Evolutionary conservation across 164 flowering plant species (phyloP), one percentile per base, ranked within the genome.

Genomic region (Santalum album): DNA sequence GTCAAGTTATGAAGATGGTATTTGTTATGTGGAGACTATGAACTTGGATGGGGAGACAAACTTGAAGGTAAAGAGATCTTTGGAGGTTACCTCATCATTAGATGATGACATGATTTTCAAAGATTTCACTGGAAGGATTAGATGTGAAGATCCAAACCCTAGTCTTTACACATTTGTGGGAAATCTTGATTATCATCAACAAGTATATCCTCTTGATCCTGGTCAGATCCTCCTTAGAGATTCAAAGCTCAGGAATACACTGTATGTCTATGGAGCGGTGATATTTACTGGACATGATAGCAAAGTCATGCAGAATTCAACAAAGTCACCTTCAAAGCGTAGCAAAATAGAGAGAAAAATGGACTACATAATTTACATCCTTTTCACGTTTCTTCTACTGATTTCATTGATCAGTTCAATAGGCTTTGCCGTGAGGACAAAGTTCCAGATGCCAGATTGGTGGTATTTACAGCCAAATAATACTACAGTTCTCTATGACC

Each of bases 1-100:
- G 14, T 86, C 95, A 7, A 74, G 88, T 67, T 84, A 84, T 56
- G 95, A 84, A 42, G 97, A 89, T 64, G 97, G 95, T 25, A 80
- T 89, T 60, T 84, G 97, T 67, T 89, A 89, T 67, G 97, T 89
- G 53, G 97, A 89, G 70, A 89, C 97, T 18, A 86, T 89, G 97
- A 89, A 89, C 66, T 74, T 90, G 60, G 97, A 90, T 67, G 95
- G 97, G 21, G 97, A 90, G 64, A 90, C 97, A 40, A 90, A 86
- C 63, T 70, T 90, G 74, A 90, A 90, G 65, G 79, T 84, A 14
- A 90, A 86, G 75, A 77, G 92, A 68, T 57, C 80, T 52, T 60
- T 83, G 71, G 95, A 90, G 65, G 76, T 59, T 26, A 86, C 97
- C 6, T 63, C 73, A 56, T 60, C 76, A 18, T 58, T 82, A 58